These are phyloP conservation scores for Rhodosporidiobolus sp. DNA, from an alignment of 768 basidiomycete species.

Conservation along the genomic window DNA sequence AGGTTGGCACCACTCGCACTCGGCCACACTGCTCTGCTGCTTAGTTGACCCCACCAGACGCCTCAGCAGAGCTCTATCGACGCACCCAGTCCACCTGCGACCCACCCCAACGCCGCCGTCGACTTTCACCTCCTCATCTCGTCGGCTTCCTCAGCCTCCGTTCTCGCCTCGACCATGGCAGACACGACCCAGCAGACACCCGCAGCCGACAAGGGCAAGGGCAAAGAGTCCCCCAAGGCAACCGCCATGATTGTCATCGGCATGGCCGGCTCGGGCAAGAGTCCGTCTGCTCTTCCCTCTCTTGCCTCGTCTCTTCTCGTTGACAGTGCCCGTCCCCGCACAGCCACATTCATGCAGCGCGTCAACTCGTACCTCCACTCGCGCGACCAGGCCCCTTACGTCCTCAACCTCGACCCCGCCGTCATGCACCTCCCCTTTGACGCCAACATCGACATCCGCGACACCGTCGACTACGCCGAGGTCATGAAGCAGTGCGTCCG, in stretches of 20 bases:
- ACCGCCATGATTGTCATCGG: conserved; percentile 39
- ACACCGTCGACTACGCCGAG: conserved; percentile 94
- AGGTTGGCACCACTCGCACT: background rate
- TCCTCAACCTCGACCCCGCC: conserved; percentile 96
- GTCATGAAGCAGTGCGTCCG: conserved; percentile 96
- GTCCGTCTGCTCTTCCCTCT: background rate
- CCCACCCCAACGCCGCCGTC: background rate
- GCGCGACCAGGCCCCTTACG: conserved; percentile 62
- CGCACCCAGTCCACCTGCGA: background rate
- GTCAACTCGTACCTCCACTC: conserved; percentile 88
- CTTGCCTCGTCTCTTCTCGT: background rate
- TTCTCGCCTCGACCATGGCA: background rate
- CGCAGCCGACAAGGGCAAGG: conserved; percentile 23
- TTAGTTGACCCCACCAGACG: too few species aligned
- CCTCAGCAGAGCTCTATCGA: too few species aligned
- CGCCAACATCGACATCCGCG: conserved; percentile 95
- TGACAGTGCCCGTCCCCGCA: conserved; percentile 51
- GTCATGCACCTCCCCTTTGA: conserved; percentile 87
- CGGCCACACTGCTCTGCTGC: background rate
- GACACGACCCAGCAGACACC: background rate
- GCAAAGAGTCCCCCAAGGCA: conserved; percentile 15
- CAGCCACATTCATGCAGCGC: conserved; percentile 94
- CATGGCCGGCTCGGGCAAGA: conserved; percentile 38
- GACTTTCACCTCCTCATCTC: background rate
- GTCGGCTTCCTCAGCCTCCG: background rate